These are phyloP conservation scores for Byssoonygena ceratinophila DNA, from an alignment of 2,329 filamentous ascomycete genomes.

Conservation along the genomic window DNA sequence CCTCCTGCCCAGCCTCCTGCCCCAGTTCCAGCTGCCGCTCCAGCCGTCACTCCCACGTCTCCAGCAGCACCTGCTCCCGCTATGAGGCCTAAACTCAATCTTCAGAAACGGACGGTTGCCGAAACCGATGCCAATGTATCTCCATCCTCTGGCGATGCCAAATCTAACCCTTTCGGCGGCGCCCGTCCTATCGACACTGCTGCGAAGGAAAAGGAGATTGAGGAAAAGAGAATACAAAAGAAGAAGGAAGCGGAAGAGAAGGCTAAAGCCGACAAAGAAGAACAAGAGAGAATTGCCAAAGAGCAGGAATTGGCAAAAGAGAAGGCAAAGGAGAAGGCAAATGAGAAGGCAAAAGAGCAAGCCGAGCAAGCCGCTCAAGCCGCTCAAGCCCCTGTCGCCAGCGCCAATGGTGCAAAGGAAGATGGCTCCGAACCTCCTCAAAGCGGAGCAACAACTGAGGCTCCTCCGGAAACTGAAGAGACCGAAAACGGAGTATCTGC, in stretches of 20 bases:
- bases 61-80: constrained; percentile 42
- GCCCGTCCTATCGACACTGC: constrained; percentile 91
- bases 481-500: constrained; percentile 30
- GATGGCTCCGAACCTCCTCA: constrained; percentile 33
- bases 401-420: constrained; percentile 33
- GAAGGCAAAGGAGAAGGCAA: constrained; percentile 34
- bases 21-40: constrained; percentile 48
- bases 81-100: constrained; percentile 69
- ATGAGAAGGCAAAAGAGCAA: constrained; percentile 37
- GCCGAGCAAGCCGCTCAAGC: too few relatives aligned
- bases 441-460: constrained; percentile 44
- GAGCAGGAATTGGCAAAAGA: constrained; percentile 42
- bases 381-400: constrained; percentile 26
- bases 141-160: constrained; percentile 51
- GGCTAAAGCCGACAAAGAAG: constrained; percentile 58
- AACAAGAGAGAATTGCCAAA: constrained; percentile 56
- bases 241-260: constrained; percentile 84
- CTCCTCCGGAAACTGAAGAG: constrained; percentile 42
- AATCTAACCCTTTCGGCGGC: constrained; percentile 86
- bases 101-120: constrained; percentile 82
- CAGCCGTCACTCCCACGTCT: constrained; percentile 62
- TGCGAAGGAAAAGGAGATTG: constrained; percentile 75
- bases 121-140: constrained; percentile 49
- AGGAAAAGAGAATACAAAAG: constrained; percentile 73
- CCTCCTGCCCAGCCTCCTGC: constrained; percentile 51